These are phyloP conservation scores for Colletotrichum falcatum DNA, from an alignment of 2,329 filamentous ascomycete species.

Conservation along the genomic window DNA sequence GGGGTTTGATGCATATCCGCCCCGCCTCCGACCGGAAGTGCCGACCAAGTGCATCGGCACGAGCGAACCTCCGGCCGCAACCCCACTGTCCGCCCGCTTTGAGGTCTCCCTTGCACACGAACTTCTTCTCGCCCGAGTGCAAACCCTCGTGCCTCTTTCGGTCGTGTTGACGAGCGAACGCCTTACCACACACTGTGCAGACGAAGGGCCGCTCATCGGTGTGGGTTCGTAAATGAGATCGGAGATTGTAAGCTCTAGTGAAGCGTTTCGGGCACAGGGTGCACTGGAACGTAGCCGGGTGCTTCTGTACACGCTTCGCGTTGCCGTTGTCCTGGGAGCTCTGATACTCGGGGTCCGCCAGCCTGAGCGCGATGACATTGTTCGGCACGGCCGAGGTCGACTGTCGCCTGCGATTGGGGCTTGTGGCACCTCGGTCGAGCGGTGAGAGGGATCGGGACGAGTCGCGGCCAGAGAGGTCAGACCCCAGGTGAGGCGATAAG, in stretches of 20 bases:
- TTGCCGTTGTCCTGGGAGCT: constrained; percentile 70
- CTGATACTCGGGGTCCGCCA: constrained; percentile 89
- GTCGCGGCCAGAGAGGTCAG: constrained; percentile 59
- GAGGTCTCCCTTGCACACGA: constrained; percentile 93
- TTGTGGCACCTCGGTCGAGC: constrained; percentile 64
- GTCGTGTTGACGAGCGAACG: constrained; percentile 96
- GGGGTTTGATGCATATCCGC: constrained; percentile 95
- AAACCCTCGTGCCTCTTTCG: constrained; percentile 96
- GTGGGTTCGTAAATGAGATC: constrained; percentile 94
- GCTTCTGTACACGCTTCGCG: constrained; percentile 91
- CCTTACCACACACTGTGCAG: constrained; percentile 96
- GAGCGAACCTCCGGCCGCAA: constrained; percentile 91
- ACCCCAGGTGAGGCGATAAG: constrained; percentile 64
- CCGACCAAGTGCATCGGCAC: constrained; percentile 91
- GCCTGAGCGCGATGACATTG: constrained; percentile 82
- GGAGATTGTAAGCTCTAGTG: constrained; percentile 94
- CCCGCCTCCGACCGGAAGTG: constrained; percentile 97
- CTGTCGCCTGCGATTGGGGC: constrained; percentile 65
- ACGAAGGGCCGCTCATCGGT: constrained; percentile 98
- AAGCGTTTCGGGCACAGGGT: constrained; percentile 94
- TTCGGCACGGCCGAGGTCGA: constrained; percentile 73
- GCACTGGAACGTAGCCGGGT: constrained; percentile 97
- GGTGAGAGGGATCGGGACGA: constrained; percentile 70
- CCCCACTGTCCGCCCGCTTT: constrained; percentile 89
- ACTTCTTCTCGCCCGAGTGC: constrained; percentile 98